Percentiles rank a stretch among this genome's conserved stretches.
phyloP scores from a whole-genome alignment of 345 rosid genomes.

The Barbarea vulgaris region DNA sequence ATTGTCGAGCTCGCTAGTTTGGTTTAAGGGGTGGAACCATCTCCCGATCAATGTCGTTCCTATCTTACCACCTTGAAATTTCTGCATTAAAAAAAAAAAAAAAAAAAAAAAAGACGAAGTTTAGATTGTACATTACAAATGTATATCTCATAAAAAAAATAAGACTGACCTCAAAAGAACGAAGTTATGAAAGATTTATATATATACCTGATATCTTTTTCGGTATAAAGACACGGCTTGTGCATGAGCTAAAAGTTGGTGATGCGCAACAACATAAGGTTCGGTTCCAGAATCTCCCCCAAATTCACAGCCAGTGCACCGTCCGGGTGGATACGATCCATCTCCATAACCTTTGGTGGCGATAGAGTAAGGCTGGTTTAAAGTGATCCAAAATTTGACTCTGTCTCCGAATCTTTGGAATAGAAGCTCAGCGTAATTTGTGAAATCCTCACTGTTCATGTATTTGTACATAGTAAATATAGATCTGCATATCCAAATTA shows the following conservation, averaged over 20 bases:
- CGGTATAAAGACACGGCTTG: constrained; percentile 37
- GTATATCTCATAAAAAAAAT: background rate
- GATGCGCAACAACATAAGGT: constrained; percentile 49
- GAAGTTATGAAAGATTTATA: background rate
- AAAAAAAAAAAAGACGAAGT: no score
- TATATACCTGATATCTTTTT: constrained; percentile 30
- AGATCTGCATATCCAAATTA: background rate
- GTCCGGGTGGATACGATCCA: constrained; percentile 38
- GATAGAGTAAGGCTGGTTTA: constrained; percentile 43
- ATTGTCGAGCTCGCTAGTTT: constrained; percentile 10
- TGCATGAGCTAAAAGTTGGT: constrained; percentile 52
- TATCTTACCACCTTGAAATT: constrained; percentile 27
- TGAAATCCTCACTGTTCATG: constrained; percentile 45
- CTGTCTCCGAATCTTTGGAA: constrained; percentile 50
- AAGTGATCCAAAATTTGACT: constrained; percentile 48
- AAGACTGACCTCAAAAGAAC: background rate
- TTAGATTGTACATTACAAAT: background rate
- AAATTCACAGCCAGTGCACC: constrained; percentile 31
- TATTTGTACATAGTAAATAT: background rate
- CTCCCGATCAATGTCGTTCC: constrained; percentile 26
- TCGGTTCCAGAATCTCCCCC: constrained; percentile 48
- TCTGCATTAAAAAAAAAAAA: constrained; percentile 16
- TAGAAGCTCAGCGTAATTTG: constrained; percentile 50
- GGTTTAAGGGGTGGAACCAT: constrained; percentile 25
- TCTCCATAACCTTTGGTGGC: constrained; percentile 21